phyloP scores from a whole-genome alignment of 495 filamentous ascomycete species.

The Penicillium pancosmium region DNA sequence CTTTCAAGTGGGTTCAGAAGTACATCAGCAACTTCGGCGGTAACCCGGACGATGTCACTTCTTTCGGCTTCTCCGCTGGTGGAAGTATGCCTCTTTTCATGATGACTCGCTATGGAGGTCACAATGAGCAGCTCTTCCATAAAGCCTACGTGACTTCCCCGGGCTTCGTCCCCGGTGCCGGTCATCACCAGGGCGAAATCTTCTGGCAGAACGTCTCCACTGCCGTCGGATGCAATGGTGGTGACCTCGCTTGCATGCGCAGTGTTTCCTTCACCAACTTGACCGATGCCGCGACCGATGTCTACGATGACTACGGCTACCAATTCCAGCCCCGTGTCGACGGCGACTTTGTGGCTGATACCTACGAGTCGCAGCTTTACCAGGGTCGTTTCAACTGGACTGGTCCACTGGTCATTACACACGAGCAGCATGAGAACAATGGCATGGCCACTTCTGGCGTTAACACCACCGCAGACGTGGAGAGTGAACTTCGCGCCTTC shows the following conservation, averaged over 20 bases:
- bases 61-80: constrained; percentile 47
- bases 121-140: constrained; percentile 35
- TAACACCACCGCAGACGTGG: constrained; percentile 34
- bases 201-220: constrained; percentile 41
- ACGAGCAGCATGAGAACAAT: constrained; percentile 38
- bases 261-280: constrained; percentile 31
- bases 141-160: constrained; percentile 42
- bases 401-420: constrained; percentile 36
- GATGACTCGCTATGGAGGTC: constrained; percentile 36
- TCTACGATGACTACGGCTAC: constrained; percentile 24
- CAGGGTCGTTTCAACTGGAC: constrained; percentile 40
- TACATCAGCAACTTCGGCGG: constrained; percentile 50
- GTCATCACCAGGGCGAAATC: constrained; percentile 31
- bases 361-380: constrained; percentile 41
- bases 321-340: constrained; percentile 43
- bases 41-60: constrained; percentile 45
- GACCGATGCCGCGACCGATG: constrained; percentile 22
- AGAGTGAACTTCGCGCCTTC: constrained; percentile 30
- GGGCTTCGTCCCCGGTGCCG: constrained; percentile 35
- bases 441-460: constrained; percentile 28
- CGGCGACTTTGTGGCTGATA: constrained; percentile 39
- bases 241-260: constrained; percentile 18
- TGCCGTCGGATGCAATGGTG: constrained; percentile 33
- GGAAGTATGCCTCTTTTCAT: constrained; percentile 47
- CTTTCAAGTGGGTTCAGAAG: constrained; percentile 37